Conservation (phyloP, 106 monocot species). For the Amphibolis antarctica region DNA sequence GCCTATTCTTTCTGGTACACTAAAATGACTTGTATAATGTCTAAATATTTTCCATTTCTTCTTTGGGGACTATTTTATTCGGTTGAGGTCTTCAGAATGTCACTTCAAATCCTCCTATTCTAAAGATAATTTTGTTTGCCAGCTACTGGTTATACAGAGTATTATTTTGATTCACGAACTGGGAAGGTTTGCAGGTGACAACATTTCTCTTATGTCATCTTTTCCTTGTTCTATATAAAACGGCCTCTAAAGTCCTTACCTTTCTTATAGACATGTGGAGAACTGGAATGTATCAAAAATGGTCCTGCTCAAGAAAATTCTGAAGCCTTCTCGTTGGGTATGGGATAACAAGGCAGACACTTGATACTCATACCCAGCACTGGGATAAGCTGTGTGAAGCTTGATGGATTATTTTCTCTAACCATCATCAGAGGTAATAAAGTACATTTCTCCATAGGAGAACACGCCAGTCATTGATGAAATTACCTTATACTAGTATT, state of each 20-base stretch:
- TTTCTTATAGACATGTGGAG: slow-evolving; percentile 71
- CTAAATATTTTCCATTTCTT: no score
- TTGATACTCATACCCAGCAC: neutral
- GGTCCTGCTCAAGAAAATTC: slow-evolving; percentile 88
- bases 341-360: slow-evolving; percentile 22
- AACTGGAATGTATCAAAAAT: slow-evolving; percentile 98
- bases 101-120: no score
- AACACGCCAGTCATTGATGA: no score
- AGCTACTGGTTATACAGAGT: slow-evolving; percentile 98
- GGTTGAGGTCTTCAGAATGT: no score
- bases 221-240: neutral
- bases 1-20: slow-evolving; percentile 88
- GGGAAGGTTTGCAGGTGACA: slow-evolving; percentile 63
- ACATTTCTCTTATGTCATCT: neutral
- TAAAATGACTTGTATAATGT: no score
- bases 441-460: no score
- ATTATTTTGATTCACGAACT: slow-evolving; percentile 68
- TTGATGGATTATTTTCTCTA: no score
- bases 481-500: no score
- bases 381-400: no score
- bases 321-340: slow-evolving; percentile 69
- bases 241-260: neutral
- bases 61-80: no score
- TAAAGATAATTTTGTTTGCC: slow-evolving; percentile 7
- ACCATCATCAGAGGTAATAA: no score